Conservation (phyloP, 208 protist genomes). For the Leishmania tarentolae region DNA sequence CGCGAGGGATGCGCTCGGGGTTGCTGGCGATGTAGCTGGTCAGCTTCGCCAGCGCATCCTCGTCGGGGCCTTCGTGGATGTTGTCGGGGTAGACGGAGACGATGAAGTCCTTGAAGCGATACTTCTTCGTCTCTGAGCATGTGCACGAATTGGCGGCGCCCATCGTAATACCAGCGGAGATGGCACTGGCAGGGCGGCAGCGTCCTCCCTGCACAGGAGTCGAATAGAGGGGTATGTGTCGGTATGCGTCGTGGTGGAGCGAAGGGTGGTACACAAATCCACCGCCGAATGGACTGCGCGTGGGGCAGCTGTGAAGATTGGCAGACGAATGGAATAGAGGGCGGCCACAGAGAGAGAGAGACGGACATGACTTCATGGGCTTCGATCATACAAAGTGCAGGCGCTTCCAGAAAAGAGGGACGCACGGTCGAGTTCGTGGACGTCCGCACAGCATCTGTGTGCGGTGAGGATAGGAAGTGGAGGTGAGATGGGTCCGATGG, state of each 20-base stretch:
- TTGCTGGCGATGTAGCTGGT: constrained; percentile 78
- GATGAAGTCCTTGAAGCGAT: constrained; percentile 85
- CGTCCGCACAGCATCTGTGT: background rate
- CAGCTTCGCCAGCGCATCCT: constrained; percentile 69
- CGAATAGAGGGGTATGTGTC: background rate
- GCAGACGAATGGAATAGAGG: background rate
- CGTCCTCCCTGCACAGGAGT: background rate
- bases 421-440: background rate
- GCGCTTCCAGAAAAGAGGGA: constrained; percentile 5
- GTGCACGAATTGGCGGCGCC: constrained; percentile 33
- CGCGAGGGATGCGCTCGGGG: constrained; percentile 79
- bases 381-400: background rate
- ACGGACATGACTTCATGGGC: background rate
- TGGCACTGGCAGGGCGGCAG: background rate
- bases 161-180: constrained; percentile 2
- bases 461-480: background rate
- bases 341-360: background rate
- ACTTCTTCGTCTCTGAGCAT: constrained; percentile 56
- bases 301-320: background rate
- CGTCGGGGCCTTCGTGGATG: constrained; percentile 40
- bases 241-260: too few relatives aligned
- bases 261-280: background rate
- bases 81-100: constrained; percentile 69
- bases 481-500: background rate
- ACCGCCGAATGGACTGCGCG: background rate